Base-by-base conservation (phyloP, 1,139 yeast species). In the Hemisphaericaspora xylofermentans region DNA sequence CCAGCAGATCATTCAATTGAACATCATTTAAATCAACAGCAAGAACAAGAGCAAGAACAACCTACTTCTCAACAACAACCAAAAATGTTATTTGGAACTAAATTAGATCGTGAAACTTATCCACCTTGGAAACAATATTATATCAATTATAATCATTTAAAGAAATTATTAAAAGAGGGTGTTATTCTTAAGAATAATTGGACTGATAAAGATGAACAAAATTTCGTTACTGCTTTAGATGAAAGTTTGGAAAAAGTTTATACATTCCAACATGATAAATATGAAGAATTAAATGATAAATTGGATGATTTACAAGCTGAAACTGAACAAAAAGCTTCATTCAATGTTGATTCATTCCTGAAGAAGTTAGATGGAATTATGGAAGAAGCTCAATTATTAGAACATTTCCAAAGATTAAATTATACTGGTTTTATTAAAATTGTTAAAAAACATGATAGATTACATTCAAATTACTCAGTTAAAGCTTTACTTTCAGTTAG, bases 391-490 rank as follows among this genome's bases (percentile, higher is more conserved):
- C 88, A 86, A 52, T 93, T 88, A 57, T 73, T 93, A 57, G 97
- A 91, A 59, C 88, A 81, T 57, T 93, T 93, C 66, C 85, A 94
- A 40, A 77, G 98, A 56, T 67, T 91, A 53, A 93, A 93, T 64
- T 93, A 84, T 67, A 91, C 98, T 17, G 98, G 98, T 3, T 93
- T 93, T 65, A 78, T 83, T 57, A 93, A 93, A 61, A 88, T 93
- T 53, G 97, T 91, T 51, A 91, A 93, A 70, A 93, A 91, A 64
- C 98, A 93, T 58, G 98, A 93, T 65, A 79, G 97, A 44, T 65
- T 91, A 49, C 97, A 91, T 60, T 78, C 89, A 16, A 75, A 80
- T 49, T 93, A 85, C 63, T 84, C 93, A 24, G 97, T 93, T 29
- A 84, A 82, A 61, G 96, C 98, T 0, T 68, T 93, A 56, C 70